These are phyloP conservation scores for Petrea volubilis DNA, from an alignment of 257 asterid species.

Conservation along the genomic window DNA sequence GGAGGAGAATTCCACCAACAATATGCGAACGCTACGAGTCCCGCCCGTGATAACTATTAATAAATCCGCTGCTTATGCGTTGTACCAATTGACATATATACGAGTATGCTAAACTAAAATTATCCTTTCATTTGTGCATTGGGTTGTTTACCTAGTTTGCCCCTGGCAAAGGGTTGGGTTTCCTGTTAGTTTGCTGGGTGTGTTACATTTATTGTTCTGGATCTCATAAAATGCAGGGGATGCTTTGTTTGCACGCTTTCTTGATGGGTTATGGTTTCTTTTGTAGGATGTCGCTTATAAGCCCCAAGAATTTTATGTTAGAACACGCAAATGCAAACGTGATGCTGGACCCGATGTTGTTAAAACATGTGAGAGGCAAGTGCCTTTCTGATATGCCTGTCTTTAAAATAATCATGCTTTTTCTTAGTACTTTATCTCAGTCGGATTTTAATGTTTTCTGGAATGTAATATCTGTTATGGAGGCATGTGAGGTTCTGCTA, in stretches of 20 bases:
- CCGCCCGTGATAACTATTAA: constrained; percentile 83
- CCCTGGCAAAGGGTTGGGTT: neutral
- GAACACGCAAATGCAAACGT: constrained; percentile 82
- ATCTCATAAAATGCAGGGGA: neutral
- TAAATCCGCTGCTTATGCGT: constrained; percentile 83
- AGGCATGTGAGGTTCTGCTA: neutral
- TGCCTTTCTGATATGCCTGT: constrained; percentile 17
- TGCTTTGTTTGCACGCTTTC: no score
- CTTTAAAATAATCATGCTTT: neutral
- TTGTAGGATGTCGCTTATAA: constrained; percentile 87
- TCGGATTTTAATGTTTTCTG: no score
- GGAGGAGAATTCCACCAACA: constrained; percentile 71
- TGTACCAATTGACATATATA: constrained; percentile 76
- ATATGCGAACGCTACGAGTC: constrained; percentile 77
- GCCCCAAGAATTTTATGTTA: constrained; percentile 82
- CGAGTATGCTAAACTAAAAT: constrained; percentile 54
- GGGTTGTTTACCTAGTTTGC: neutral
- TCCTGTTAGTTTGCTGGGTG: neutral
- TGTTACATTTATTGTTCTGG: no score
- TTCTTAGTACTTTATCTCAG: neutral
- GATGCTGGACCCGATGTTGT: constrained; percentile 84
- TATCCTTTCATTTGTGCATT: neutral
- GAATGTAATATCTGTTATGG: constrained; percentile 12
- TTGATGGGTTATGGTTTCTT: no score
- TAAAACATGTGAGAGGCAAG: constrained; percentile 85